A percentile compares a stretch with the other conserved stretches of the same genome.
Conservation (phyloP, 202 grass and related monocot genomes). For the Dendrocalamus latiflorus region DNA sequence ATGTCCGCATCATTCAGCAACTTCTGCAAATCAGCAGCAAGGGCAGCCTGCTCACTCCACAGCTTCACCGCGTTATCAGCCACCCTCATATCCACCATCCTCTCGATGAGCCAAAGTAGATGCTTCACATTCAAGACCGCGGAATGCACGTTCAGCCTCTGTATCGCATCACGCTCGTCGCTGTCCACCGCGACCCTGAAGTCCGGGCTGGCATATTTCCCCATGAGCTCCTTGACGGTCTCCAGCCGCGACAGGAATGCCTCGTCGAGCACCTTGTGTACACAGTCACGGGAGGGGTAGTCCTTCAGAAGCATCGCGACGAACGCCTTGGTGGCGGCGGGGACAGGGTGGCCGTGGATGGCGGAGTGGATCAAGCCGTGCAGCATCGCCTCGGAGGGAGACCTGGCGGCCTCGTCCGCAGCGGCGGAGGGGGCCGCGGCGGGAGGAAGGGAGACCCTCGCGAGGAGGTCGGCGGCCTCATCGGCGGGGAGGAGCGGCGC, state of each 20-base stretch:
- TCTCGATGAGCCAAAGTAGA: conserved; percentile 78
- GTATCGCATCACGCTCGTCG: conserved; percentile 78
- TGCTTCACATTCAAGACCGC: conserved; percentile 62
- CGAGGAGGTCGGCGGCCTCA: conserved; percentile 64
- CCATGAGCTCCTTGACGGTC: conserved; percentile 74
- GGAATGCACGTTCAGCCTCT: conserved; percentile 73
- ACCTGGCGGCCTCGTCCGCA: neutral
- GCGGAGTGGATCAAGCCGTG: conserved; percentile 63
- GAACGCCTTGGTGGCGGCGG: conserved; percentile 68
- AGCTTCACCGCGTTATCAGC: conserved; percentile 52
- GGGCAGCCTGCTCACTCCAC: conserved; percentile 88
- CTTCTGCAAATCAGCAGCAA: too few relatives aligned
- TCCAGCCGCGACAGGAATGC: conserved; percentile 63
- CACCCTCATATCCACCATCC: conserved; percentile 82
- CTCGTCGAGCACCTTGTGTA: conserved; percentile 58
- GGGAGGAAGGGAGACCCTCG: conserved; percentile 39
- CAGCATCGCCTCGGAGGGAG: conserved; percentile 59
- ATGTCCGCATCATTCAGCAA: too few relatives aligned
- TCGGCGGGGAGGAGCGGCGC: conserved; percentile 59
- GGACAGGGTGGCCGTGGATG: conserved; percentile 56
- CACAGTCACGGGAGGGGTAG: conserved; percentile 54
- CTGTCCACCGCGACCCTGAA: conserved; percentile 57
- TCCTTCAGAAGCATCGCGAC: conserved; percentile 85
- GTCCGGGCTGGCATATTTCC: conserved; percentile 73
- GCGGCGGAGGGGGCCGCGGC: neutral